Conservation (phyloP, 192 early-diverging fungal species). For the Backusella luteola region DNA sequence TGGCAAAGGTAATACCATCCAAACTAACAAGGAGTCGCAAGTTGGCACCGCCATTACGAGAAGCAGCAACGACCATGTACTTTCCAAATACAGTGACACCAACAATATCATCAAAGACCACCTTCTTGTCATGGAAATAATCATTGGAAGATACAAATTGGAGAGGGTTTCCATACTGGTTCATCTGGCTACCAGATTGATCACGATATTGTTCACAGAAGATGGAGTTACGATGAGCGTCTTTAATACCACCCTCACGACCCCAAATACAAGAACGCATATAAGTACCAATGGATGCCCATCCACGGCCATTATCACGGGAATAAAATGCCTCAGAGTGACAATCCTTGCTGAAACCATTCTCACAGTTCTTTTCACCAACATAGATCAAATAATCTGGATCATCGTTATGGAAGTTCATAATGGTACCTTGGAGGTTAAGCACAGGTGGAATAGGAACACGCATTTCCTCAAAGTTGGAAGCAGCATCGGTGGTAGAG, state of each 20-base stretch:
- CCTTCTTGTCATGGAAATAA: conserved; percentile 49
- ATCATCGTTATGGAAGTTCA: conserved; percentile 85
- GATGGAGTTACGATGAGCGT: conserved; percentile 54
- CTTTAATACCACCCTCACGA: conserved; percentile 53
- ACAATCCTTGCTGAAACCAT: conserved; percentile 51
- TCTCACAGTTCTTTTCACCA: conserved; percentile 54
- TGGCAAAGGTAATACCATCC: conserved; percentile 67
- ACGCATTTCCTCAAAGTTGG: conserved; percentile 53
- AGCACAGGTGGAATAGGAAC: conserved; percentile 62
- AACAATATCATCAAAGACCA: conserved; percentile 67
- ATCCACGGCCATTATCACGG: conserved; percentile 65
- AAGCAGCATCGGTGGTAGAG: conserved; percentile 60
- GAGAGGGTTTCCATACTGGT: conserved; percentile 47
- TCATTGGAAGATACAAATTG: conserved; percentile 65
- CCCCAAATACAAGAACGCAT: conserved; percentile 73
- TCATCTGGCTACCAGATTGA: conserved; percentile 55
- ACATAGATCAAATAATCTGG: conserved; percentile 81
- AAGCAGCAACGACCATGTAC: conserved; percentile 77
- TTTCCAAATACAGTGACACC: conserved; percentile 79
- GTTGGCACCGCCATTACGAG: conserved; percentile 37
- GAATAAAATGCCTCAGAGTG: conserved; percentile 72
- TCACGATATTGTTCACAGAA: conserved; percentile 75
- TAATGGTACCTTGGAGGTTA: conserved; percentile 48
- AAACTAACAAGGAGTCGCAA: conserved; percentile 65
- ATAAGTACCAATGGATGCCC: conserved; percentile 67